A percentile compares a stretch with the other conserved stretches of the same genome.
Conservation (phyloP, 371 early-diverging fungal genomes). For the Actinomortierella wolfii region DNA sequence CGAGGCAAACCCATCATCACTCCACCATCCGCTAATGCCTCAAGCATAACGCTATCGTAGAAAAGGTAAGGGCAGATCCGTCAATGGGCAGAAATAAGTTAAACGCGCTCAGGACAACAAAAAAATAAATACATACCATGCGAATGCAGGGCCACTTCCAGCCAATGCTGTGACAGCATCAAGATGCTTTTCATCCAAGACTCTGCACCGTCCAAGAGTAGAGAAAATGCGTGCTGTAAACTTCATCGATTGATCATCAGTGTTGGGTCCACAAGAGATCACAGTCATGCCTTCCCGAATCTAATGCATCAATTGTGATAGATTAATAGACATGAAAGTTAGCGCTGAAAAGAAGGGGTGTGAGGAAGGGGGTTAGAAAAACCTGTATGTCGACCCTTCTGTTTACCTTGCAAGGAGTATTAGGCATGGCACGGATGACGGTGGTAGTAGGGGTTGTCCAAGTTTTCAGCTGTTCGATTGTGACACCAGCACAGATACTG, state of each 20-base stretch:
- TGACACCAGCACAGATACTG: slow-evolving; percentile 55
- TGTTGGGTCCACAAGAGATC: slow-evolving; percentile 39
- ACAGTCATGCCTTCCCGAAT: slow-evolving; percentile 62
- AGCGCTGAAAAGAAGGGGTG: not conserved
- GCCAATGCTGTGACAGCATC: slow-evolving; percentile 57
- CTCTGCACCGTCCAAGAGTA: slow-evolving; percentile 51
- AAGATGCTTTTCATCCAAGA: slow-evolving; percentile 56
- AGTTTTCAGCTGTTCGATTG: slow-evolving; percentile 49
- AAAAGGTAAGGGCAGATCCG: not conserved
- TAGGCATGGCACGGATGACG: slow-evolving; percentile 60
- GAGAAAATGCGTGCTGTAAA: slow-evolving; percentile 52
- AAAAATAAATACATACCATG: slow-evolving; percentile 37
- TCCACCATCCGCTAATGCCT: slow-evolving; percentile 59
- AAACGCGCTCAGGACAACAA: not conserved
- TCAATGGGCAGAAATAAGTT: not conserved
- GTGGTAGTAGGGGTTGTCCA: slow-evolving; percentile 51
- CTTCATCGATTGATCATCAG: slow-evolving; percentile 28
- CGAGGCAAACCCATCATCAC: slow-evolving; percentile 62
- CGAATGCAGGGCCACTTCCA: slow-evolving; percentile 61
- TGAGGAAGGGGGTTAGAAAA: not conserved
- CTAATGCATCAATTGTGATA: slow-evolving; percentile 11
- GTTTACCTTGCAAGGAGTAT: slow-evolving; percentile 57
- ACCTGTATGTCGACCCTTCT: not conserved
- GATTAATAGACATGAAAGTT: not conserved
- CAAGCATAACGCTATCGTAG: slow-evolving; percentile 50